Percentiles rank a stretch among this genome's conserved stretches.
These are phyloP conservation scores for Lasiodiplodia citricola DNA, from an alignment of 2,329 filamentous ascomycete genomes.

Conservation along the genomic window DNA sequence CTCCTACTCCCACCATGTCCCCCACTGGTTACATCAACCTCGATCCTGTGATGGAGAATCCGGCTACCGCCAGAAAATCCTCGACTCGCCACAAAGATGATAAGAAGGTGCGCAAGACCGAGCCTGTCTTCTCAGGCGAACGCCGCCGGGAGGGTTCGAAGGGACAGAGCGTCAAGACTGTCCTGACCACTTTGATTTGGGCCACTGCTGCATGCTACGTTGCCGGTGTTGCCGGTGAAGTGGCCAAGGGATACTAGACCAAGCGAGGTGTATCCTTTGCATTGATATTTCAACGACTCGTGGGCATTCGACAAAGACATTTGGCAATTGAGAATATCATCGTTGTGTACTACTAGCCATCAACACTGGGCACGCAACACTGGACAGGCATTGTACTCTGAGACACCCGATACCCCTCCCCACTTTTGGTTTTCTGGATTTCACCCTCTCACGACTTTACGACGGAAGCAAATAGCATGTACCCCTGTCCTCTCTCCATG, in stretches of 20 bases:
- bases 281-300: background rate
- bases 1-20: slow-evolving; percentile 23
- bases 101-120: slow-evolving; percentile 23
- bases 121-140: slow-evolving; percentile 24
- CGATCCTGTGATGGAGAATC: slow-evolving; percentile 24
- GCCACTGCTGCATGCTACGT: slow-evolving; percentile 26
- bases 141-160: slow-evolving; percentile 2
- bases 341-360: background rate
- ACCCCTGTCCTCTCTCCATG: background rate
- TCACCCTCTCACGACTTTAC: background rate
- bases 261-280: background rate
- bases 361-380: slow-evolving; percentile 1
- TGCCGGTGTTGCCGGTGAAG: slow-evolving; percentile 24
- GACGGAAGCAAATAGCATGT: slow-evolving; percentile 16
- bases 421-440: background rate
- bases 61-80: background rate
- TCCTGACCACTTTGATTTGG: slow-evolving; percentile 25
- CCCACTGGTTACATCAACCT: slow-evolving; percentile 27
- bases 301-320: background rate
- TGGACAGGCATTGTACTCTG: slow-evolving; percentile 1
- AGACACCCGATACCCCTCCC: background rate
- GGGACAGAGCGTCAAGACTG: slow-evolving; percentile 17
- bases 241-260: slow-evolving; percentile 22
- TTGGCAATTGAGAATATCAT: background rate
- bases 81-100: background rate